Base-by-base conservation (phyloP, 208 protist species). In the Trypanosoma platydactyli region DNA sequence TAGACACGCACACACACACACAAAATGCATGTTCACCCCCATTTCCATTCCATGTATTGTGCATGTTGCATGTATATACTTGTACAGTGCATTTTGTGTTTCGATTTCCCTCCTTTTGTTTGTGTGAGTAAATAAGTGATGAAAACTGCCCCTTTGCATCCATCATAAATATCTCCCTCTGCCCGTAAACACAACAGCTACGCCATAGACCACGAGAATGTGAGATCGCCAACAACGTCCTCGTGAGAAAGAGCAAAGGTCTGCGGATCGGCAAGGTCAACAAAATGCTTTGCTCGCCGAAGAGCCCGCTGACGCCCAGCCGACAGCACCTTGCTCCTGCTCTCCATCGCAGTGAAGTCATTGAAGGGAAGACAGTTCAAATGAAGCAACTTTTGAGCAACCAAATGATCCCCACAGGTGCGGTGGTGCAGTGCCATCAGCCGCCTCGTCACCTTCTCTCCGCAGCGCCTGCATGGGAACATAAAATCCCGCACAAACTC, bases 191-290 rank as follows among this genome's bases (percentile, higher is more conserved):
- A 3, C 22, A 58, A 1, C 7, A 1, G 6, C 51, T 72, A 73
- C 41, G 44, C 30, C 3, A 7, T n/a, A 50, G 40, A 55, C 50
- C 86, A 85, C 22, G 71, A 70, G 35, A 93, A 95, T 51, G 83
- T 80, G 5, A 80, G 64, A 64, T 95, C 84, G 33, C 87, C 64
- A 29, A 95, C 81, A 50, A 84, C 74, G 46, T 95, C 89, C 57
- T 91, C 83, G 62, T 84, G 74, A 7, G 86, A 89, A 63, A 93
- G 84, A 0, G 75, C 79, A 73, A 93, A 88, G 5, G 89, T 95
- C 54, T 93, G 86, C 20, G 85, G 86, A 29, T 91, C 74, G n/a
- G 75, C 78, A 30, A 89, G 44, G 24, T 85, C 71, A 16, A 95
- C 89, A 25, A 93, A 79, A n/a, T 82, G 81, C 18, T 73, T 88